Conservation (phyloP, 2,329 filamentous ascomycete species). For the Helicocarpus griseus region DNA sequence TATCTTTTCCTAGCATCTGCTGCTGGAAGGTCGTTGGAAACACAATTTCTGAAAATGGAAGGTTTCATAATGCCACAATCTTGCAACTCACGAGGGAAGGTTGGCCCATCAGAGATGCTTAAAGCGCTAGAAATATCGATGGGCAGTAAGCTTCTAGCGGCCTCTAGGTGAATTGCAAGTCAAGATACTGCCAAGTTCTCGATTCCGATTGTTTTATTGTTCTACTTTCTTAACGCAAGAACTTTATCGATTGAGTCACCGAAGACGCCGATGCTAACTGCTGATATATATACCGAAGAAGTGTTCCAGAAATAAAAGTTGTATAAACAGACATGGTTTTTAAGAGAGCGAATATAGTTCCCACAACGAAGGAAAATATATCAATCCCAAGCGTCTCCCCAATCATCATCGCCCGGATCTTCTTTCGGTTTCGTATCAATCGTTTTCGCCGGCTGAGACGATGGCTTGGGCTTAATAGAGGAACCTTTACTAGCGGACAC, state of each 20-base stretch:
- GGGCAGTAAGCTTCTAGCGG: no score
- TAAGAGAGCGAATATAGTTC: neutral
- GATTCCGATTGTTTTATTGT: no score
- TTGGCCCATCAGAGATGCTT: no score
- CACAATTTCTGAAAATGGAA: no score
- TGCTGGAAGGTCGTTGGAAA: no score
- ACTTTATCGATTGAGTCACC: neutral
- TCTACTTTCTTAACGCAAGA: no score
- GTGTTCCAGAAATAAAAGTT: neutral
- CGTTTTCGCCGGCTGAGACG: conserved; percentile 49
- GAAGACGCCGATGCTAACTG: neutral
- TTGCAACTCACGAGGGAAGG: no score
- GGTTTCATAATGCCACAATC: no score
- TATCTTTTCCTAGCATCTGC: no score
- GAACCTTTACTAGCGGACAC: conserved; percentile 27
- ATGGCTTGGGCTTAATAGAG: conserved; percentile 38
- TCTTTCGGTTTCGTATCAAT: conserved; percentile 55
- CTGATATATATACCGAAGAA: neutral
- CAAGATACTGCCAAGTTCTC: neutral
- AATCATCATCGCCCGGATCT: conserved; percentile 32
- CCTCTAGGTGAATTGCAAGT: no score
- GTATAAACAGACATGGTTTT: neutral
- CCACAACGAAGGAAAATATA: neutral
- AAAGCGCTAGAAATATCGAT: no score
- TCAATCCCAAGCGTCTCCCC: conserved; percentile 42